These are phyloP conservation scores for Ceratobasidium theobromae DNA, from an alignment of 1,284 basidiomycete genomes.

Conservation along the genomic window DNA sequence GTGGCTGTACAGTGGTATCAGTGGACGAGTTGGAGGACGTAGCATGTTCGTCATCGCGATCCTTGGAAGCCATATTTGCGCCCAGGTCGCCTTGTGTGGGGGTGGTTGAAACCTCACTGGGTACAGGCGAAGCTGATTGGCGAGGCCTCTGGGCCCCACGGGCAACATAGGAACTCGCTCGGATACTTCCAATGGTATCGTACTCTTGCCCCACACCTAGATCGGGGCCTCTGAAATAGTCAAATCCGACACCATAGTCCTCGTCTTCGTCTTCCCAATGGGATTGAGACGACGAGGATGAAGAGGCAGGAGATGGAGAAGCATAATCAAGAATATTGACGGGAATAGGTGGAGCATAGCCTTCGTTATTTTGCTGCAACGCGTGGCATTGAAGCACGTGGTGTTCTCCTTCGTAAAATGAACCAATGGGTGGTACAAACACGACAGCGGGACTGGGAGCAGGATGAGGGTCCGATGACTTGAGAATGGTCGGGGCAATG, in stretches of 20 bases:
- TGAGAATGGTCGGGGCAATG: conserved; percentile 91
- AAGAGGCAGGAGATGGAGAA: conserved; percentile 39
- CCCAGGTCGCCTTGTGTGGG: conserved; percentile 4
- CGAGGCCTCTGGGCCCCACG: not conserved
- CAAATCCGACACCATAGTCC: conserved; percentile 45
- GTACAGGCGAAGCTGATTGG: not conserved
- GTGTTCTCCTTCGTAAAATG: conserved; percentile 32
- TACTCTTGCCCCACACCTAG: conserved; percentile 37
- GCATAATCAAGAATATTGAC: conserved; percentile 6
- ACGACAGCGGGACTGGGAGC: conserved; percentile 47
- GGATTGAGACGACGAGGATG: conserved; percentile 38
- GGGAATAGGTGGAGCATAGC: not conserved
- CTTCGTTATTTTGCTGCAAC: not conserved
- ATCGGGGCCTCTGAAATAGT: conserved; percentile 52
- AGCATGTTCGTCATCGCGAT: not conserved
- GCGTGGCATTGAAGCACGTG: conserved; percentile 18
- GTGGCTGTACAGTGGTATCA: conserved; percentile 11
- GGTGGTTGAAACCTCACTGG: not conserved
- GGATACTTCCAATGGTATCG: not conserved
- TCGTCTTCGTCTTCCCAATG: conserved; percentile 46
- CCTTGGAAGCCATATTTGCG: not conserved
- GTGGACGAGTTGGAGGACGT: conserved; percentile 17
- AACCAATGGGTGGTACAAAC: conserved; percentile 44
- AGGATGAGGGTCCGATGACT: conserved; percentile 54
- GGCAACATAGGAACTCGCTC: not conserved